A percentile compares a stretch with the other conserved stretches of the same genome.
Conservation (phyloP, 2,329 filamentous ascomycete genomes). For the Aspergillus pseudoviridinutans region DNA sequence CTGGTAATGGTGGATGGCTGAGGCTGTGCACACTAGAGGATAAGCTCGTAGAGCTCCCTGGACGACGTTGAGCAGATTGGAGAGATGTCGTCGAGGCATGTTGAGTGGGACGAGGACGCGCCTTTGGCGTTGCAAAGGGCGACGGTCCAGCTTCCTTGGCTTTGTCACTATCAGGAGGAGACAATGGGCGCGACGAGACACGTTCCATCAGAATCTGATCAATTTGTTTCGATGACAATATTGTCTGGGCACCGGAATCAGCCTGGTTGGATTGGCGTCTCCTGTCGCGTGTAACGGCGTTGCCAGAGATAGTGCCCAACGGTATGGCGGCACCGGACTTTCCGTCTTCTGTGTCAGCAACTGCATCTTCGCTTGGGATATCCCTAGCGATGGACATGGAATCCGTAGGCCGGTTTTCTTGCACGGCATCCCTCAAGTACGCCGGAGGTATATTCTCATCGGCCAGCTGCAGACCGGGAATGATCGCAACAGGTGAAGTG, state of each 20-base stretch:
- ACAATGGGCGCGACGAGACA: slow-evolving; percentile 28
- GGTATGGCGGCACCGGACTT: slow-evolving; percentile 40
- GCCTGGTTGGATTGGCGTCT: slow-evolving; percentile 43
- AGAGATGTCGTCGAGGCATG: slow-evolving; percentile 30
- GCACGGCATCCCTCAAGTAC: slow-evolving; percentile 18
- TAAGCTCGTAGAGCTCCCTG: slow-evolving; percentile 69
- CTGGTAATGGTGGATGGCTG: slow-evolving; percentile 68
- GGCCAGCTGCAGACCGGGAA: slow-evolving; percentile 15
- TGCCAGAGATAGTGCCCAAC: slow-evolving; percentile 62
- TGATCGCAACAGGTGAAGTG: slow-evolving; percentile 23
- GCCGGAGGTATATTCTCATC: slow-evolving; percentile 21
- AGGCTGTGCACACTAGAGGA: slow-evolving; percentile 45
- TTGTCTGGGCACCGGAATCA: slow-evolving; percentile 77
- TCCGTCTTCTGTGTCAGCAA: slow-evolving; percentile 30
- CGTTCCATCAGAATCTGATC: slow-evolving; percentile 67
- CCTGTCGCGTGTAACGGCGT: slow-evolving; percentile 38
- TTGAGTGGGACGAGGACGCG: slow-evolving; percentile 25
- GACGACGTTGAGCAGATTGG: slow-evolving; percentile 50
- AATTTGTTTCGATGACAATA: slow-evolving; percentile 75
- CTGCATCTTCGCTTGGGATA: slow-evolving; percentile 55
- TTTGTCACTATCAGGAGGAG: slow-evolving; percentile 32
- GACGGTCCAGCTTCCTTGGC: slow-evolving; percentile 27
- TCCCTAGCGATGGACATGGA: slow-evolving; percentile 59
- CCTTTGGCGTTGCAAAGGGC: slow-evolving; percentile 36
- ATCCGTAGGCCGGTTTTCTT: slow-evolving; percentile 10